Conservation (phyloP, 768 basidiomycete genomes). For the Pisolithus albus region DNA sequence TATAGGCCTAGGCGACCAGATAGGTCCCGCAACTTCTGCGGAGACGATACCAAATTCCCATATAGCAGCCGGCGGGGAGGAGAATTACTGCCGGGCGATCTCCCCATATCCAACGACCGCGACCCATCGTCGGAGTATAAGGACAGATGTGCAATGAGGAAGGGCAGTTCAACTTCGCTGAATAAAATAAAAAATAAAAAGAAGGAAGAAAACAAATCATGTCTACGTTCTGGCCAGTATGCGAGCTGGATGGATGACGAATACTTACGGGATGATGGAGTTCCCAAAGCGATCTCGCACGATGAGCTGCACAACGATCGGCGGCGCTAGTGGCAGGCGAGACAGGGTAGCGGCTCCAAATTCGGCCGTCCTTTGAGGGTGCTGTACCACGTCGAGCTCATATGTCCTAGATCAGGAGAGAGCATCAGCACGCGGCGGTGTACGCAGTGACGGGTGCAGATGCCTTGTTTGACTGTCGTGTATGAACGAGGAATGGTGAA, state of each 20-base stretch:
- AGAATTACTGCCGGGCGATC: conserved; percentile 38
- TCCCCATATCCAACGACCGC: conserved; percentile 57
- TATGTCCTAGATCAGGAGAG: conserved; percentile 45
- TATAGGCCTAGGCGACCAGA: conserved; percentile 78
- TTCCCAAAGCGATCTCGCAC: conserved; percentile 69
- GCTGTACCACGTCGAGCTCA: conserved; percentile 79
- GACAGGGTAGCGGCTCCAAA: conserved; percentile 70
- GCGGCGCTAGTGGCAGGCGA: conserved; percentile 77
- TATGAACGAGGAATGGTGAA: conserved; percentile 54
- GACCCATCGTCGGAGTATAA: conserved; percentile 65
- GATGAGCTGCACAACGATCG: conserved; percentile 73
- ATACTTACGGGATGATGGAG: conserved; percentile 69
- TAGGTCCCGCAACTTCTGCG: conserved; percentile 73
- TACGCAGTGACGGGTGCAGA: conserved; percentile 15
- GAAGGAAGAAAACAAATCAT: conserved; percentile 1
- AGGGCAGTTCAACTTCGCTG: conserved; percentile 82
- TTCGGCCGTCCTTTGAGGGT: conserved; percentile 76
- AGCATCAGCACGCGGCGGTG: conserved; percentile 14
- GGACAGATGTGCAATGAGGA: conserved; percentile 78
- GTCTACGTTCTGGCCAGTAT: conserved; percentile 13
- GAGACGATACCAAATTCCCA: conserved; percentile 78
- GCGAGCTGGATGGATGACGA: conserved; percentile 12
- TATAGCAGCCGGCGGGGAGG: conserved; percentile 61
- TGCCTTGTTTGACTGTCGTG: conserved; percentile 51
- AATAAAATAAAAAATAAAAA: conserved; percentile 9